Percentiles rank a stretch among this genome's conserved stretches.
Evolutionary conservation across 2,329 filamentous ascomycete species (phyloP).

Genomic region (Torrubiellomyces zombiae): DNA sequence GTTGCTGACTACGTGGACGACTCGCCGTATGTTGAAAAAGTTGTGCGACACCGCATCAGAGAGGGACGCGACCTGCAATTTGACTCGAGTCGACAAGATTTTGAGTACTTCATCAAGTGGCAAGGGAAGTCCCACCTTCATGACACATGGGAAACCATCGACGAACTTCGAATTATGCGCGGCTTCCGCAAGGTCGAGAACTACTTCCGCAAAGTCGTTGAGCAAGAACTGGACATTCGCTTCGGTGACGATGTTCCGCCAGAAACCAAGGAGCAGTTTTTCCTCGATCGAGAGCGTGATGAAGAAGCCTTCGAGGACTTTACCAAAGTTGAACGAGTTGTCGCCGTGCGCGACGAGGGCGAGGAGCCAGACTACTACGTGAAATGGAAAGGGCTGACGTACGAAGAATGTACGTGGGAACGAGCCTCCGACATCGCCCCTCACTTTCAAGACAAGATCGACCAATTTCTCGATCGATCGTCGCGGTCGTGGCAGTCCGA

Average conservation of each 20-base stretch:
- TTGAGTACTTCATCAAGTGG: slow-evolving; percentile 93
- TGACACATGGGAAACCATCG: slow-evolving; percentile 81
- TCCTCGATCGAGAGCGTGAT: slow-evolving; percentile 83
- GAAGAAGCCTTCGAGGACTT: slow-evolving; percentile 79
- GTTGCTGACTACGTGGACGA: slow-evolving; percentile 55
- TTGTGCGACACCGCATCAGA: slow-evolving; percentile 71
- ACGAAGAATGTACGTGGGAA: slow-evolving; percentile 95
- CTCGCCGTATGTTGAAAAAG: slow-evolving; percentile 73
- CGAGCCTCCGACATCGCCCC: slow-evolving; percentile 54
- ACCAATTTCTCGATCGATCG: slow-evolving; percentile 74
- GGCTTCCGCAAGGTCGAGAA: slow-evolving; percentile 86
- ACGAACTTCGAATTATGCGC: slow-evolving; percentile 57
- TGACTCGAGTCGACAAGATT: slow-evolving; percentile 53
- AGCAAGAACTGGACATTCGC: slow-evolving; percentile 62
- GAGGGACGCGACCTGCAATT: slow-evolving; percentile 44
- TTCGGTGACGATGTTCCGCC: slow-evolving; percentile 61
- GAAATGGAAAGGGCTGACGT: slow-evolving; percentile 92
- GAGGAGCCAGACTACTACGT: slow-evolving; percentile 78
- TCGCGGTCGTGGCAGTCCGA: slow-evolving; percentile 70
- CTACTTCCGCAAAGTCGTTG: slow-evolving; percentile 73
- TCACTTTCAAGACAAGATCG: slow-evolving; percentile 76
- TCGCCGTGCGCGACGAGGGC: slow-evolving; percentile 65
- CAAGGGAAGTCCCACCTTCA: slow-evolving; percentile 89
- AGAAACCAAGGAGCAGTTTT: slow-evolving; percentile 84
- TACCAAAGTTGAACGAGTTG: slow-evolving; percentile 83